Evolutionary conservation across 2,329 filamentous ascomycete genomes (phyloP).

Genomic region (Trichoderma asperellum): DNA sequence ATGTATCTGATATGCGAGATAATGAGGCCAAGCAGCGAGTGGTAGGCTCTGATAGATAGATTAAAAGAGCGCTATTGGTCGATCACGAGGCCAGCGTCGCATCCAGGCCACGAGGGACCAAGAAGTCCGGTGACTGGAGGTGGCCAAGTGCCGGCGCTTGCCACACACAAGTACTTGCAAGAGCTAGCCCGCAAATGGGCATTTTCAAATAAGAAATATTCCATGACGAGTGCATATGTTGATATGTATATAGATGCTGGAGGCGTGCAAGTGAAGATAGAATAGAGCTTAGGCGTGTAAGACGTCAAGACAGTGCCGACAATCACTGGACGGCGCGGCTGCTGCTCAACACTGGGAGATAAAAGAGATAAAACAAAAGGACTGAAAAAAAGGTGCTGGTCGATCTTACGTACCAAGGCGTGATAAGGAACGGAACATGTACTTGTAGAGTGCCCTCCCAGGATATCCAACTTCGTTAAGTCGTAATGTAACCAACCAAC

Average conservation of each 20-base stretch:
- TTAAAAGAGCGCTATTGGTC: conserved; percentile 25
- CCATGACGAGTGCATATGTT: not conserved
- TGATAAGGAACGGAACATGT: conserved; percentile 6
- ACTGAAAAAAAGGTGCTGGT: not conserved
- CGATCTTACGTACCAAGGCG: conserved; percentile 7
- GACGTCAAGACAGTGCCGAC: not conserved
- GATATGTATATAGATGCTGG: not conserved
- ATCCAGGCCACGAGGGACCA: conserved; percentile 25
- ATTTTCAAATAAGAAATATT: not conserved
- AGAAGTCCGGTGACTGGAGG: conserved; percentile 26
- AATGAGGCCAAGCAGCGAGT: not conserved
- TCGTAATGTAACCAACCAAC: not conserved
- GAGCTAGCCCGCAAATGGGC: not conserved
- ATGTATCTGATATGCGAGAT: conserved; percentile 3
- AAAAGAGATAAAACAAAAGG: not conserved
- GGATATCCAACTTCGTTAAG: not conserved
- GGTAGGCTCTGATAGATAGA: conserved; percentile 19
- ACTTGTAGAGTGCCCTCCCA: not conserved
- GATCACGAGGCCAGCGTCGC: conserved; percentile 26
- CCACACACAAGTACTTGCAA: not conserved
- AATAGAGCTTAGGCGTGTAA: not conserved
- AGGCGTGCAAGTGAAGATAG: not conserved
- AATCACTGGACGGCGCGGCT: not conserved
- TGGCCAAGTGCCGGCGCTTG: conserved; percentile 12
- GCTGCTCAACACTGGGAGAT: not conserved